Base-by-base conservation (phyloP, 2,329 filamentous ascomycete species). In the Fusarium solani-melongenae region DNA sequence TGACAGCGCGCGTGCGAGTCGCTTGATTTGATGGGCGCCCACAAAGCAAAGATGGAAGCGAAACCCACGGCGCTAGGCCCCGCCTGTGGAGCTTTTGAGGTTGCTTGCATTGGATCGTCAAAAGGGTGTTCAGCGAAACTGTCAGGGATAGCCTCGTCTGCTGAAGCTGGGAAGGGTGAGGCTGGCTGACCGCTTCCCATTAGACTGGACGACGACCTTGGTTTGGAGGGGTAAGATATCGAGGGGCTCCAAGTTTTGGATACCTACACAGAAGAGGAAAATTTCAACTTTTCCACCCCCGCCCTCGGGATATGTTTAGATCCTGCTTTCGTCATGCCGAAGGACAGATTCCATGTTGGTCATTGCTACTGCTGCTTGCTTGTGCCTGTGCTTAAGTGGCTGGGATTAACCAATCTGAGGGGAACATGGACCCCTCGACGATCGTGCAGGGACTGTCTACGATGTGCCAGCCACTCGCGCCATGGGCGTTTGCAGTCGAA, bases 121-220 rank as follows among this genome's bases (percentile, higher is more conserved):
- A 62, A 51, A 56, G 64, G 39, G 53, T 64, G 53, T 53, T 67
- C 55, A 71, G 59, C 64, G 55, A 62, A 64, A 46, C 75, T 65
- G 70, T 68, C 72, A 76, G 69, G 76, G 77, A 78, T 78, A 77
- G 72, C 77, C 77, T 78, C 75, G 75, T 74, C 71, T 70, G 66
- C 49, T 51, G 51, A 68, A 75, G 65, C 69, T 69, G 51, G 55
- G 33, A 62, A 66, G 41, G 39, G 58, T 71, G 76, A 79, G 77
- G 77, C 77, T 79, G 77, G 73, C 76, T 79, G 77, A 79, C 77
- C 77, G 77, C 77, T 72, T 60, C 66, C 61, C 49, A 64, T 55
- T 44, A 70, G 65, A 75, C 69, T 70, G 70, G 74, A 77, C 74
- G 74, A 77, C 74, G 68, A 66, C 68, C 60, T 68, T 64, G 68